A percentile compares a stretch with the other conserved stretches of the same genome.
Evolutionary conservation across 306 rosid species (phyloP).

Genomic region (Malus domestica): ASM211411v1 NC_041798.1:36052501-36053000

Average conservation of each 20-base stretch:
- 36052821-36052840: slow-evolving; percentile 17
- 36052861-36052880: background rate
- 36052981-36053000: background rate
- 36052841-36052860: slow-evolving; percentile 16
- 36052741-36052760: slow-evolving; percentile 11
- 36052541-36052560: slow-evolving; percentile 24
- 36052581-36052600: slow-evolving; percentile 15
- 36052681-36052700: slow-evolving; percentile 26
- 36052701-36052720: slow-evolving; percentile 2
- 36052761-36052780: background rate
- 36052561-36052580: slow-evolving; percentile 3
- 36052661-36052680: background rate
- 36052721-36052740: slow-evolving; percentile 11
- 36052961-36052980: background rate
- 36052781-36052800: slow-evolving; percentile 11
- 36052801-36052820: background rate
- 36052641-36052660: background rate
- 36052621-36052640: too few relatives aligned
- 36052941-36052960: background rate
- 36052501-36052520: slow-evolving; percentile 44
- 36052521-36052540: slow-evolving; percentile 53
- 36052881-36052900: background rate
- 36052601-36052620: slow-evolving; percentile 19
- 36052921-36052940: background rate
- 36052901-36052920: background rate